These are phyloP conservation scores for Colletotrichum theobromicola DNA, from an alignment of 2,329 filamentous ascomycete genomes.

Conservation along the genomic window DNA sequence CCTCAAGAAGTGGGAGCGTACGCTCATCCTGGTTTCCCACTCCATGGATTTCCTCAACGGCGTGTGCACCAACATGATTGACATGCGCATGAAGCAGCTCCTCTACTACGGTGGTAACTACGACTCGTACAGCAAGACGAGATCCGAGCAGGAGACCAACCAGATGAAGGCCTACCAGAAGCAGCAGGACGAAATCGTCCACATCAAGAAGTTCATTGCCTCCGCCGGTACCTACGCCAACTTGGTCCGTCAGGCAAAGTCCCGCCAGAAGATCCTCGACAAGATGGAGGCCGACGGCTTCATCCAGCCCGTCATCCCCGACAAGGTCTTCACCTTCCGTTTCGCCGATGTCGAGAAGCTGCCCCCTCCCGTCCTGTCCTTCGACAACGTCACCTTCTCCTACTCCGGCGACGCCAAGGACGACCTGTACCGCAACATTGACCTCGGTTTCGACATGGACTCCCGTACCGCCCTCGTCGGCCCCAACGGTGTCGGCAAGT, in stretches of 20 bases:
- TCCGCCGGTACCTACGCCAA: constrained; percentile 99
- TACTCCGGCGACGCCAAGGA: constrained; percentile 91
- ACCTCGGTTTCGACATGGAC: constrained; percentile 99
- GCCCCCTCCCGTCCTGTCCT: constrained; percentile 94
- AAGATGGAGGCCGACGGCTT: constrained; percentile 99
- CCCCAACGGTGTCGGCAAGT: constrained; percentile 99
- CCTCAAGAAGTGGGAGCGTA: constrained; percentile 99
- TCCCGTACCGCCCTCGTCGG: constrained; percentile 95
- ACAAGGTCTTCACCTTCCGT: constrained; percentile 94
- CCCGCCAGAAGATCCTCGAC: constrained; percentile 98
- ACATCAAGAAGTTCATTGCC: constrained; percentile 99
- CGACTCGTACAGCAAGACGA: constrained; percentile 96
- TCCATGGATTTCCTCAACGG: constrained; percentile 99
- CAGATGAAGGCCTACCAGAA: constrained; percentile 99
- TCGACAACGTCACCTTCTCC: constrained; percentile 97
- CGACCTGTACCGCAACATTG: constrained; percentile 94
- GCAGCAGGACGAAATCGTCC: constrained; percentile 97
- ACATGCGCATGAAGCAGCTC: constrained; percentile 90
- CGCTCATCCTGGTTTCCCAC: constrained; percentile 94
- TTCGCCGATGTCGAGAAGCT: constrained; percentile 99
- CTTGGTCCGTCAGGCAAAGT: constrained; percentile 98
- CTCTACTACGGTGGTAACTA: constrained; percentile 99
- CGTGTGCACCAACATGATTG: constrained; percentile 97
- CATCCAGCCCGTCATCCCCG: constrained; percentile 86
- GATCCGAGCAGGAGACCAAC: constrained; percentile 92